These are phyloP conservation scores for Fonsecaea erecta DNA, from an alignment of 2,329 filamentous ascomycete species.

Conservation along the genomic window DNA sequence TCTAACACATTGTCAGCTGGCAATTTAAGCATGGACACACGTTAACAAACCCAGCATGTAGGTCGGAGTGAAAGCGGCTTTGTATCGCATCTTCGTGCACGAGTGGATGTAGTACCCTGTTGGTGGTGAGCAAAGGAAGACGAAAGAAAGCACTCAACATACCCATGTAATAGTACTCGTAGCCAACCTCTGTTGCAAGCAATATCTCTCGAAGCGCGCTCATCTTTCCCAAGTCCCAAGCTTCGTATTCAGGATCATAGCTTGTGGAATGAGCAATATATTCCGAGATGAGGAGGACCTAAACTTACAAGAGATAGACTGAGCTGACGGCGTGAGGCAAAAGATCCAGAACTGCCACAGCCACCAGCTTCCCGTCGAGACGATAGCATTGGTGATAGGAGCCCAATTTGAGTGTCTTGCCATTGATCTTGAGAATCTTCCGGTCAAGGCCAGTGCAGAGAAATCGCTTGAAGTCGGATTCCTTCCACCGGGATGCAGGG, in stretches of 20 bases:
- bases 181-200: conserved; percentile 59
- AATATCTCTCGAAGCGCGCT: conserved; percentile 65
- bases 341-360: conserved; percentile 55
- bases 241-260: conserved; percentile 65
- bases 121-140: neutral
- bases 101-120: conserved; percentile 66
- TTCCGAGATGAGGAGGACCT: neutral
- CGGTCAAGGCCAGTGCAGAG: conserved; percentile 53
- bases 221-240: conserved; percentile 67
- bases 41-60: conserved; percentile 51
- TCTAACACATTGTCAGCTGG: conserved; percentile 42
- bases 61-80: conserved; percentile 52
- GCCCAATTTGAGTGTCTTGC: conserved; percentile 50
- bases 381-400: conserved; percentile 59
- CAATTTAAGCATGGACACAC: neutral
- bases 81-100: conserved; percentile 59
- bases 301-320: conserved; percentile 54
- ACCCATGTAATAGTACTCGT: conserved; percentile 70
- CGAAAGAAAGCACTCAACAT: conserved; percentile 20
- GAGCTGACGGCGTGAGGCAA: conserved; percentile 55
- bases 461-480: conserved; percentile 53
- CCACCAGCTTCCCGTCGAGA: conserved; percentile 54
- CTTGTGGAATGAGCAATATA: conserved; percentile 39
- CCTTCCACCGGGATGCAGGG: conserved; percentile 49
- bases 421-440: conserved; percentile 43